A percentile compares a stretch with the other conserved stretches of the same genome.
Evolutionary conservation across 129 eudicot genomes (phyloP).

Genomic region (Gnaphalium uliginosum): DNA sequence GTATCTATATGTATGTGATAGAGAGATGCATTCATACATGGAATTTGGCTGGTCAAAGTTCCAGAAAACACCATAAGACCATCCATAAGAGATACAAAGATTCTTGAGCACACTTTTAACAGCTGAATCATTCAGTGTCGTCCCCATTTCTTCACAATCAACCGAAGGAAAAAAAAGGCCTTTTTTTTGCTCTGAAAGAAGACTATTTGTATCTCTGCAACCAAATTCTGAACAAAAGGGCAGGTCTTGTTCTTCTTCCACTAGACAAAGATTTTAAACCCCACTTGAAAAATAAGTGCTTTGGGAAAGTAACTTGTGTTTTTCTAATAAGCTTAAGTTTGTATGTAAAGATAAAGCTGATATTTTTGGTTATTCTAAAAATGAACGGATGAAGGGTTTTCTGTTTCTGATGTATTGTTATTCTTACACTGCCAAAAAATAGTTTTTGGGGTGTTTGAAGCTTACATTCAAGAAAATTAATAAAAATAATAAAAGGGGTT

Average conservation of each 20-base stretch:
- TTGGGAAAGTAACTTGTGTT: constrained; percentile 35
- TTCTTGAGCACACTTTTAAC: constrained; percentile 51
- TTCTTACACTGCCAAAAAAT: constrained; percentile 25
- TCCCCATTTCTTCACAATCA: constrained; percentile 44
- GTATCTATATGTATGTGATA: constrained; percentile 15
- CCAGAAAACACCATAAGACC: constrained; percentile 98
- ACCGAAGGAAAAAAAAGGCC: not conserved
- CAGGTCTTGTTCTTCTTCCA: constrained; percentile 23
- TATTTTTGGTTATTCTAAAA: constrained; percentile 24
- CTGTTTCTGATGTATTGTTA: constrained; percentile 24
- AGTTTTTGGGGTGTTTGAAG: constrained; percentile 46
- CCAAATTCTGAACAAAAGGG: constrained; percentile 30
- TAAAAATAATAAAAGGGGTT: constrained; percentile 12
- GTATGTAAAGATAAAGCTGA: constrained; percentile 33
- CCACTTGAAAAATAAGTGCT: constrained; percentile 36
- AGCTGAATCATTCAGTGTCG: constrained; percentile 41
- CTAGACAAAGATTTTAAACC: constrained; percentile 31
- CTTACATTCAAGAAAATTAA: constrained; percentile 25
- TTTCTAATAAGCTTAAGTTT: constrained; percentile 29
- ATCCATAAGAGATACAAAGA: constrained; percentile 68
- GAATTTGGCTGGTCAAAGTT: constrained; percentile 71
- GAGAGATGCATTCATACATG: constrained; percentile 52
- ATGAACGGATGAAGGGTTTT: constrained; percentile 38
- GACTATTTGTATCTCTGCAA: constrained; percentile 1
- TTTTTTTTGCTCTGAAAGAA: constrained; percentile 4